Conservation (phyloP, 2,329 filamentous ascomycete species). For the Metarhizium robertsii region DNA sequence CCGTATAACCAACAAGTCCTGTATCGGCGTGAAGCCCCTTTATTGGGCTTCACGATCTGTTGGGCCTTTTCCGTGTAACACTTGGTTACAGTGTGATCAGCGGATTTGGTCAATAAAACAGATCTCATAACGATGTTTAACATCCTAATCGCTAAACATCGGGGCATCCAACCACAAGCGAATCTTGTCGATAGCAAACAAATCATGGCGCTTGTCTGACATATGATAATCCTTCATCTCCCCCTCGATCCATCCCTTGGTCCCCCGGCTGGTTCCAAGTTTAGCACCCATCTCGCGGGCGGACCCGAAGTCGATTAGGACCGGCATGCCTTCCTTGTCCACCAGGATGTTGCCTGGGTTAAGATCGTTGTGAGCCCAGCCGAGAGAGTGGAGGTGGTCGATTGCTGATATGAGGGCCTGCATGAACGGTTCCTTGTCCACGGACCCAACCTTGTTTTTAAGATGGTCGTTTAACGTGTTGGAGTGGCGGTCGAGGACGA, state of each 20-base stretch:
- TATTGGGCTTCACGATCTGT: too few relatives aligned
- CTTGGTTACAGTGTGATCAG: too few relatives aligned
- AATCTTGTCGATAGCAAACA: slow-evolving; percentile 7
- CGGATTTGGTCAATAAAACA: too few relatives aligned
- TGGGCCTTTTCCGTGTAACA: too few relatives aligned
- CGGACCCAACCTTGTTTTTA: slow-evolving; percentile 2
- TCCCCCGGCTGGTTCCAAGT: slow-evolving; percentile 7
- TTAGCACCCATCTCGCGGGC: neutral
- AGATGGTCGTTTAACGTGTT: slow-evolving; percentile 10
- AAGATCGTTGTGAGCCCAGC: slow-evolving; percentile 12
- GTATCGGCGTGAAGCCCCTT: too few relatives aligned
- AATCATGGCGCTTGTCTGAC: slow-evolving; percentile 10
- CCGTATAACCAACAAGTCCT: too few relatives aligned
- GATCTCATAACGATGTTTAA: too few relatives aligned
- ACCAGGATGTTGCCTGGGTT: slow-evolving; percentile 13
- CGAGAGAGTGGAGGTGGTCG: slow-evolving; percentile 10
- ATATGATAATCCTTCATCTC: slow-evolving; percentile 7
- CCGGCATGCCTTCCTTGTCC: slow-evolving; percentile 5
- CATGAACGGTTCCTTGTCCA: slow-evolving; percentile 6
- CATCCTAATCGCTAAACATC: neutral
- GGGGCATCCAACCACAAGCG: slow-evolving; percentile 8
- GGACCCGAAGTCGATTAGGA: slow-evolving; percentile 12
- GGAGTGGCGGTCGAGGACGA: slow-evolving; percentile 14
- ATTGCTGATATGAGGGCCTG: slow-evolving; percentile 3
- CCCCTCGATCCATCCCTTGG: slow-evolving; percentile 8